These are phyloP conservation scores for Monarda citriodora DNA, from an alignment of 305 asterid species.

Conservation along the genomic window DNA sequence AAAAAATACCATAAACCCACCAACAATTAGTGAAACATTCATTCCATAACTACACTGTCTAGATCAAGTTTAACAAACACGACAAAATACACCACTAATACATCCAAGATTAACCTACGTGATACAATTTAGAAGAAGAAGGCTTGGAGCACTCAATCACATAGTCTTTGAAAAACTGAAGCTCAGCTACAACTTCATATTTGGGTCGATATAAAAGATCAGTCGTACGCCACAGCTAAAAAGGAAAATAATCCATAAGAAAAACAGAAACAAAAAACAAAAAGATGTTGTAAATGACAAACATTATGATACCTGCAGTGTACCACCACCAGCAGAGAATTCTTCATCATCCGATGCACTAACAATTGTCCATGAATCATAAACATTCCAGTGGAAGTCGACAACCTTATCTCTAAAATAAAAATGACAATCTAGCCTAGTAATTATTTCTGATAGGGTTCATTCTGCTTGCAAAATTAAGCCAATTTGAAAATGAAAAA, in stretches of 20 bases:
- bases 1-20: slow-evolving; percentile 11
- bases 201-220: slow-evolving; percentile 88
- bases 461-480: too few species aligned
- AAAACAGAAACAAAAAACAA: not conserved
- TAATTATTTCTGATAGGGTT: not conserved
- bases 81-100: slow-evolving; percentile 13
- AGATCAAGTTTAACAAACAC: not conserved
- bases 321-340: slow-evolving; percentile 93
- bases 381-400: slow-evolving; percentile 93
- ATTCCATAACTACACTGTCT: slow-evolving; percentile 11
- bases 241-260: not conserved
- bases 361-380: slow-evolving; percentile 93
- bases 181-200: slow-evolving; percentile 84
- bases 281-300: not conserved
- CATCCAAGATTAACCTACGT: not conserved
- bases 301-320: slow-evolving; percentile 65
- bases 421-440: slow-evolving; percentile 15
- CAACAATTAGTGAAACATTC: slow-evolving; percentile 12
- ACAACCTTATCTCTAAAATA: slow-evolving; percentile 86
- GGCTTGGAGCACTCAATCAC: slow-evolving; percentile 77
- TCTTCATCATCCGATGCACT: slow-evolving; percentile 97
- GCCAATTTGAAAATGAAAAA: too few species aligned
- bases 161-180: slow-evolving; percentile 85
- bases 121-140: slow-evolving; percentile 21
- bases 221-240: slow-evolving; percentile 93